These are phyloP conservation scores for Pyrenochaeta sp. DNA, from an alignment of 2,329 filamentous ascomycete species.

Conservation along the genomic window DNA sequence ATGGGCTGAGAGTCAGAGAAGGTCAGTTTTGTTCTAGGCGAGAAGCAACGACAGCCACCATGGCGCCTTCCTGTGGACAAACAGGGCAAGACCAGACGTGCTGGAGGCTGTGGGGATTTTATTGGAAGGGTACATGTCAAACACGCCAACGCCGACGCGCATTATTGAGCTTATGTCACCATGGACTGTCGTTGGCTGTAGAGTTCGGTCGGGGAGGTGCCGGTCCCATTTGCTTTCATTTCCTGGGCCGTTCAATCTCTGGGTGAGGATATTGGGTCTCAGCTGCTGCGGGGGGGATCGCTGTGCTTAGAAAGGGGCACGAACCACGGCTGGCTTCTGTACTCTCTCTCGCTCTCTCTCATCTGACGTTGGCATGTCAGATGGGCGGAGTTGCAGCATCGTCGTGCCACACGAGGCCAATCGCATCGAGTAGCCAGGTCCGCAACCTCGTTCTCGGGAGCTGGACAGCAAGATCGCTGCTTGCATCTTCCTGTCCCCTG, in stretches of 20 bases:
- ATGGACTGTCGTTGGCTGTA: slow-evolving; percentile 35
- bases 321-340: slow-evolving; percentile 9
- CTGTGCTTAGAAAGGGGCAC: slow-evolving; percentile 5
- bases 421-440: slow-evolving; percentile 14
- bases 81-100: slow-evolving; percentile 24
- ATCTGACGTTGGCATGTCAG: slow-evolving; percentile 1
- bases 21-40: slow-evolving; percentile 16
- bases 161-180: slow-evolving; percentile 31
- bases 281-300: slow-evolving; percentile 13
- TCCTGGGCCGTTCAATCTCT: slow-evolving; percentile 26
- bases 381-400: slow-evolving; percentile 5
- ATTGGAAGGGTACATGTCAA: slow-evolving; percentile 35
- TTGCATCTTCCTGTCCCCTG: slow-evolving; percentile 19
- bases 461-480: slow-evolving; percentile 24
- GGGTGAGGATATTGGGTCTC: slow-evolving; percentile 7
- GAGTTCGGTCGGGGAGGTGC: slow-evolving; percentile 27
- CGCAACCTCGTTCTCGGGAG: slow-evolving; percentile 18
- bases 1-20: slow-evolving; percentile 20
- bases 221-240: slow-evolving; percentile 38
- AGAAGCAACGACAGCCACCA: slow-evolving; percentile 34
- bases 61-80: slow-evolving; percentile 28
- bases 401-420: slow-evolving; percentile 9
- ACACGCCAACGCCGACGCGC: slow-evolving; percentile 36
- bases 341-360: too few species aligned
- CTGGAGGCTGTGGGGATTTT: slow-evolving; percentile 20